Evolutionary conservation across 805 yeast genomes (phyloP), one percentile per base, ranked within the genome.

Genomic region (Tetrapisispora taiwanensis): DNA sequence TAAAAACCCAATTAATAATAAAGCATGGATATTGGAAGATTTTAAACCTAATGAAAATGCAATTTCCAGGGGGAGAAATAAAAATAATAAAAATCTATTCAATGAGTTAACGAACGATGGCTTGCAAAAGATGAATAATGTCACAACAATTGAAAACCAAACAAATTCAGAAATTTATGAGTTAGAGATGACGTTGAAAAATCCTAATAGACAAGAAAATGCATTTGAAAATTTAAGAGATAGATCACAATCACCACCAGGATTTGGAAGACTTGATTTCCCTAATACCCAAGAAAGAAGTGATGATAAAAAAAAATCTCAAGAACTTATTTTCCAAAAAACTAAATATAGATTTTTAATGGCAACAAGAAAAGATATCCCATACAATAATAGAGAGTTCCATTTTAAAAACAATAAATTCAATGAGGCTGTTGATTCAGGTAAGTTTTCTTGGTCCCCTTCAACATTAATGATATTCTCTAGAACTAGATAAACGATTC

Each of bases 201-300:
- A 20, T 7, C 8, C 26, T n/a, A 9, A 20, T 4, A 46, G 58
- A 3, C 60, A 62, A 36, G 46, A 45, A 3, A 46, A 47, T 15
- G 45, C 48, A 8, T 62, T 62, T 41, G 63, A 56, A 17, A 57
- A 63, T 39, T 32, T 56, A 20, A 61, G 66, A 52, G 55, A 52
- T 7, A 58, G 71, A 36, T 68, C 70, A 0, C 65, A 66, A 3
- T 67, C 76, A 1, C 84, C 83, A 1, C 79, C 79, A 0, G 83
- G 83, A 1, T 77, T 71, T 58, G 78, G 75, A 49, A 59, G 76
- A 33, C 65, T 78, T 20, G 84, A 76, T 42, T 78, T 80, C 49
- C 82, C 84, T 0, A 63, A 62, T 5, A 74, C 82, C 0, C 83
- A 76, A 47, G 77, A 79, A 50, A 56, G 63, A 12, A 52, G 42